These are phyloP conservation scores for Retiboletus fuscus DNA, from an alignment of 1,284 basidiomycete species.

Conservation along the genomic window DNA sequence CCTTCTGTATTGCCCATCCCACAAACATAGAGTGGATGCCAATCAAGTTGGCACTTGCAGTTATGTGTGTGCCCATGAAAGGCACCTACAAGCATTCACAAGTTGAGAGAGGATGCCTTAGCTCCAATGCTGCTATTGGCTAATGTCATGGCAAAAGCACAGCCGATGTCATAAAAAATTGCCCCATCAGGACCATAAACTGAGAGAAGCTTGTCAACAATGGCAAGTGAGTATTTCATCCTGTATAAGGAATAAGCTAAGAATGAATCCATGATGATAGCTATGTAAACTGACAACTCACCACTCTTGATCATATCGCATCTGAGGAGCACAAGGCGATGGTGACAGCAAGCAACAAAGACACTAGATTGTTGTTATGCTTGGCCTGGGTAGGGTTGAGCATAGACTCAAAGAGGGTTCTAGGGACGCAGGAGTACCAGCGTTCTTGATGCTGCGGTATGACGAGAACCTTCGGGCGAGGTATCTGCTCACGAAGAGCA, in stretches of 20 bases:
- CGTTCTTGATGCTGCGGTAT: too few relatives aligned
- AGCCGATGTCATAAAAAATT: slow-evolving; percentile 24
- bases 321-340: slow-evolving; percentile 14
- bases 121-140: neutral
- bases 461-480: too few relatives aligned
- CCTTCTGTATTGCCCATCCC: slow-evolving; percentile 17
- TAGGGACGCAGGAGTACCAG: too few relatives aligned
- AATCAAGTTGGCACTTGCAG: slow-evolving; percentile 15
- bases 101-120: neutral
- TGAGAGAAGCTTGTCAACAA: slow-evolving; percentile 13
- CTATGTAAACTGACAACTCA: slow-evolving; percentile 3
- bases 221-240: slow-evolving; percentile 25
- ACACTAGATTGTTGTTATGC: slow-evolving; percentile 1
- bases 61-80: slow-evolving; percentile 50
- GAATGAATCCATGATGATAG: neutral
- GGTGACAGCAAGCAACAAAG: neutral
- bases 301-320: slow-evolving; percentile 24
- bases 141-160: slow-evolving; percentile 15
- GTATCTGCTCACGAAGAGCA: too few relatives aligned
- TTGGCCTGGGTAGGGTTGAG: too few relatives aligned
- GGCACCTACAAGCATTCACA: slow-evolving; percentile 29
- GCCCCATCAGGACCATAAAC: slow-evolving; percentile 22
- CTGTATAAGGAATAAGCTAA: slow-evolving; percentile 2
- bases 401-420: too few relatives aligned
- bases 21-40: slow-evolving; percentile 15